A percentile compares a stretch with the other conserved stretches of the same genome.
Evolutionary conservation across 441 rosid species (phyloP).

Genomic region (Arabidopsis hybrid): DNA sequence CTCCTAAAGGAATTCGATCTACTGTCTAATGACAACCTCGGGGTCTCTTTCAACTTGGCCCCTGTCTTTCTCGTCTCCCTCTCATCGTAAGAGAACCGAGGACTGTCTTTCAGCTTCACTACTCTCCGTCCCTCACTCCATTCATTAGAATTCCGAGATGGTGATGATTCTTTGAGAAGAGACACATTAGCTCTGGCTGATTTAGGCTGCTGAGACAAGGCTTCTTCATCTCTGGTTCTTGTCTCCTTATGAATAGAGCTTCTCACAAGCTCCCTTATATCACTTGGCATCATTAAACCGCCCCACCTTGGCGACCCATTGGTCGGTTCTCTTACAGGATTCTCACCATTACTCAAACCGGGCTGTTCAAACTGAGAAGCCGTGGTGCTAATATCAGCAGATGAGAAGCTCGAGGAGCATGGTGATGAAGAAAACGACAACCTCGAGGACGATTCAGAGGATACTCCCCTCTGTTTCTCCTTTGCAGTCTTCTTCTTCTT

Average conservation of each 20-base stretch:
- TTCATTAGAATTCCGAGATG: slow-evolving; percentile 50
- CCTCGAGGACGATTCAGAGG: slow-evolving; percentile 77
- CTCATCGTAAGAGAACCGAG: slow-evolving; percentile 91
- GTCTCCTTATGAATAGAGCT: slow-evolving; percentile 73
- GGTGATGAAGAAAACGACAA: slow-evolving; percentile 80
- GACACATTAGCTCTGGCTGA: slow-evolving; percentile 52
- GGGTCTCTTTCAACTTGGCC: slow-evolving; percentile 77
- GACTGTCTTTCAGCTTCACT: slow-evolving; percentile 59
- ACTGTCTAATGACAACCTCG: slow-evolving; percentile 93
- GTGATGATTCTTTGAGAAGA: slow-evolving; percentile 56
- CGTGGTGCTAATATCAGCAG: slow-evolving; percentile 60
- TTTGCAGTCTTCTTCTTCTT: slow-evolving; percentile 56
- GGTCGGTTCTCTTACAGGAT: slow-evolving; percentile 41
- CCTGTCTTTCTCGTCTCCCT: slow-evolving; percentile 66
- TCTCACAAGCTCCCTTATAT: slow-evolving; percentile 65
- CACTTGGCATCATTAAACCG: slow-evolving; percentile 51
- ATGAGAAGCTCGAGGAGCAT: slow-evolving; percentile 78
- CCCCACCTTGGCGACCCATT: slow-evolving; percentile 47
- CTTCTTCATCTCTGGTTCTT: slow-evolving; percentile 65
- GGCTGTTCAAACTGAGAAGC: slow-evolving; percentile 58
- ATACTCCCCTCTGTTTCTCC: slow-evolving; percentile 61
- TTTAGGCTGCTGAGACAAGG: slow-evolving; percentile 68
- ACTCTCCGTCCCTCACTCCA: slow-evolving; percentile 49
- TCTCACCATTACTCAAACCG: slow-evolving; percentile 42
- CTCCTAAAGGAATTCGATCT: slow-evolving; percentile 63